phyloP scores from a whole-genome alignment of 495 filamentous ascomycete genomes.

The Penicillium cataractarum region DNA sequence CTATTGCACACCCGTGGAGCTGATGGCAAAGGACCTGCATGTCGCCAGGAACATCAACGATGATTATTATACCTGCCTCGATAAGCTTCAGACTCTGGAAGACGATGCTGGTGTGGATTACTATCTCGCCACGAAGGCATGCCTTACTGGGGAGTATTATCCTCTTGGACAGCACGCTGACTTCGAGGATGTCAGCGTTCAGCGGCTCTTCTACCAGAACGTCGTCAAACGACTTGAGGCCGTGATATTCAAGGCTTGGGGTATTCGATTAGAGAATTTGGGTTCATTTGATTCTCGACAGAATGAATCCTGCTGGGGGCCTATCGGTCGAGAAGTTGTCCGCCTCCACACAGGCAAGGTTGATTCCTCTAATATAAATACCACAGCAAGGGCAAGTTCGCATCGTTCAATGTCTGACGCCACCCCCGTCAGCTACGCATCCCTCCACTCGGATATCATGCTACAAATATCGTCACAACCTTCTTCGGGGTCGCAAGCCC shows the following conservation, averaged over 20 bases:
- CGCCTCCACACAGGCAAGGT: slow-evolving; percentile 24
- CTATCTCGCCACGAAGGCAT: slow-evolving; percentile 41
- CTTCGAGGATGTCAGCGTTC: slow-evolving; percentile 34
- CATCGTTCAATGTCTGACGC: too few relatives aligned
- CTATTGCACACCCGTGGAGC: slow-evolving; percentile 37
- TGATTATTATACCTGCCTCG: slow-evolving; percentile 36
- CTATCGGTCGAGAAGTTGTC: slow-evolving; percentile 32
- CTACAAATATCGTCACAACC: slow-evolving; percentile 12
- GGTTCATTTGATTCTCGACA: slow-evolving; percentile 31
- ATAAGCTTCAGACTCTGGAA: slow-evolving; percentile 33
- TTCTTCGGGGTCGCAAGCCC: slow-evolving; percentile 15
- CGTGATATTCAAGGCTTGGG: slow-evolving; percentile 38
- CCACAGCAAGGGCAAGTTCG: too few relatives aligned
- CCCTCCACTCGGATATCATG: too few relatives aligned
- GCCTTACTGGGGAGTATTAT: slow-evolving; percentile 33
- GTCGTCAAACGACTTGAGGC: slow-evolving; percentile 40
- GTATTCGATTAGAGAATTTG: slow-evolving; percentile 37
- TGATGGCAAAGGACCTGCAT: slow-evolving; percentile 25
- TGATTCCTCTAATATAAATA: slow-evolving; percentile 15
- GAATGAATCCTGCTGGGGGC: slow-evolving; percentile 34
- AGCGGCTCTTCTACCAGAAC: slow-evolving; percentile 40
- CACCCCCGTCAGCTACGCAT: too few relatives aligned
- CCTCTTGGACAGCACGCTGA: slow-evolving; percentile 29
- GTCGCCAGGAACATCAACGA: slow-evolving; percentile 29
- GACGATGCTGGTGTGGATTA: slow-evolving; percentile 37